Evolutionary conservation across 805 yeast species (phyloP).

Genomic region (Maudiozyma pseudohumilis): DNA sequence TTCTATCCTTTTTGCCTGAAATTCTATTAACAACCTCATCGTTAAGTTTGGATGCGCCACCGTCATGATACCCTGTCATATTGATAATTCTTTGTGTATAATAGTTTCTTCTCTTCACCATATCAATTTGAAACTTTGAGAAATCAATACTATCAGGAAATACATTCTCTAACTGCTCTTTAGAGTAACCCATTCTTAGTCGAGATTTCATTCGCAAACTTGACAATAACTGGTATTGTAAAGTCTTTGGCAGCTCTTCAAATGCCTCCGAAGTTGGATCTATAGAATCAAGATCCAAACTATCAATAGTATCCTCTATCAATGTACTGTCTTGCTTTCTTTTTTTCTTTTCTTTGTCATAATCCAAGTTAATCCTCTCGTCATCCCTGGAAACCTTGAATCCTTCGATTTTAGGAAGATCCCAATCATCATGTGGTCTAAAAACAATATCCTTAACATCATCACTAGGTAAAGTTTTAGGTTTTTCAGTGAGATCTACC

Average conservation of each 20-base stretch:
- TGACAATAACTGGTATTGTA: constrained; percentile 82
- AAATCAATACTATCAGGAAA: constrained; percentile 86
- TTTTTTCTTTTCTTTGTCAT: constrained; percentile 46
- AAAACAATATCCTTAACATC: constrained; percentile 26
- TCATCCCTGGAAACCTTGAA: constrained; percentile 49
- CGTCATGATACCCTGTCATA: constrained; percentile 67
- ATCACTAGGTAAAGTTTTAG: neutral
- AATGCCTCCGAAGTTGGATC: constrained; percentile 83
- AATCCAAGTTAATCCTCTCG: constrained; percentile 61
- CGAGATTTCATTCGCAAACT: constrained; percentile 77
- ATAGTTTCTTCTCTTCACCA: constrained; percentile 85
- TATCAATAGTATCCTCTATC: constrained; percentile 49
- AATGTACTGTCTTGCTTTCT: constrained; percentile 33
- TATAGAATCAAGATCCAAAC: constrained; percentile 57
- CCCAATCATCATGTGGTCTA: constrained; percentile 66
- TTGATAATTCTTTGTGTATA: constrained; percentile 82
- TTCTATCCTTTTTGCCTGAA: constrained; percentile 73
- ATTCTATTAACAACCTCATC: constrained; percentile 38
- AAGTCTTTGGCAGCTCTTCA: constrained; percentile 61
- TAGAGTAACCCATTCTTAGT: constrained; percentile 88
- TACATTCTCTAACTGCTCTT: constrained; percentile 71
- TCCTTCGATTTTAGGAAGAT: constrained; percentile 61
- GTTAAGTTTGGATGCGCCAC: constrained; percentile 29
- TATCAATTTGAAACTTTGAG: constrained; percentile 83
- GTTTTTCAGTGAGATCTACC: neutral